Percentiles rank a stretch among this genome's conserved stretches.
Conservation (phyloP, 805 yeast species). For the Zygoascus flipseniorum region DNA sequence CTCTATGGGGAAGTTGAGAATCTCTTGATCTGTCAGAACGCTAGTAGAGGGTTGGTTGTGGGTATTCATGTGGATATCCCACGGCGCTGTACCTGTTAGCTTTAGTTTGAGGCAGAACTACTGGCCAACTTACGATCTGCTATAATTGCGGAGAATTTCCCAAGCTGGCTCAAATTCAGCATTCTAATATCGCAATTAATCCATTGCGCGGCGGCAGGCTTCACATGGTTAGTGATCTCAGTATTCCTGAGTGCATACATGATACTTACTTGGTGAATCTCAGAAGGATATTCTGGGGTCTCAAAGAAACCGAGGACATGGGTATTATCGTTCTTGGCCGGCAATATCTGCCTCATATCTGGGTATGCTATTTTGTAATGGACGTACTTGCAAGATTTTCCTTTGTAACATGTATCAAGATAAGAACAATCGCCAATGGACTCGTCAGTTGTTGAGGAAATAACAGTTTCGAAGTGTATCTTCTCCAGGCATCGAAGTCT, state of each 20-base stretch:
- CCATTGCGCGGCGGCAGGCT: constrained; percentile 64
- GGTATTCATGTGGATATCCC: constrained; percentile 87
- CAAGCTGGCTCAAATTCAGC: constrained; percentile 61
- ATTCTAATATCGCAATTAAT: constrained; percentile 74
- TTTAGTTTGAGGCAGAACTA: not conserved
- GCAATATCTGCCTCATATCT: constrained; percentile 1
- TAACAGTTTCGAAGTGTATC: constrained; percentile 29
- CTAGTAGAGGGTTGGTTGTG: constrained; percentile 14
- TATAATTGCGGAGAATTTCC: constrained; percentile 68
- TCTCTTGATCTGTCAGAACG: constrained; percentile 34
- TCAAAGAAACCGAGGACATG: not conserved
- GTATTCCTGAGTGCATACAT: not conserved
- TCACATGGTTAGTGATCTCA: not conserved
- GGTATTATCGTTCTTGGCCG: not conserved
- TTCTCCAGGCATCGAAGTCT: constrained; percentile 16
- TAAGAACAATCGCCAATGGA: constrained; percentile 86
- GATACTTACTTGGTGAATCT: not conserved
- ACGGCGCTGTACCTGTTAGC: constrained; percentile 43
- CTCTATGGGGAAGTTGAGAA: constrained; percentile 56
- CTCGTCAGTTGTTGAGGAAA: constrained; percentile 50
- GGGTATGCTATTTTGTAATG: constrained; percentile 46
- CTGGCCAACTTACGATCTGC: constrained; percentile 50
- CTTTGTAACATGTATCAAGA: constrained; percentile 86
- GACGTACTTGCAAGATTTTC: constrained; percentile 67
- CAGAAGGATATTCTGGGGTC: not conserved